Conservation (phyloP, 352 stramenopile species). For the Elongisporangium undulatum region DNA sequence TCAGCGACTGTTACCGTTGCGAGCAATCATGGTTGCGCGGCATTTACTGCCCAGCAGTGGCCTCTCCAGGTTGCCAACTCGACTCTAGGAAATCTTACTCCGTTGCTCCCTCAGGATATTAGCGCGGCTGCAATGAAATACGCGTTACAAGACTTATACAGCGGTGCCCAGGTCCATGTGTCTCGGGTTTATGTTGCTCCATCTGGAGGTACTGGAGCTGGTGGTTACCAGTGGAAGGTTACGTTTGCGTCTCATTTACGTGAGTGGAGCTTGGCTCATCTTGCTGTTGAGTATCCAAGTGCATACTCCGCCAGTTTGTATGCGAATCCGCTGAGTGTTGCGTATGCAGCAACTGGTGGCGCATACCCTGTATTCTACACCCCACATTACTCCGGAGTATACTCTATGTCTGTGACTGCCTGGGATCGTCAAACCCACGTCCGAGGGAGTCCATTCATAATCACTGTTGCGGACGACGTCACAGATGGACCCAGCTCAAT, state of each 20-base stretch:
- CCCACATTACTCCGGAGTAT: conserved; percentile 85
- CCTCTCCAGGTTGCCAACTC: conserved; percentile 30
- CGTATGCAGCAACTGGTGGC: conserved; percentile 47
- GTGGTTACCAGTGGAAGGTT: conserved; percentile 81
- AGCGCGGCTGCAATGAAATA: conserved; percentile 49
- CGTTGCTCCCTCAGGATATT: conserved; percentile 56
- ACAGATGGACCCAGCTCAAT: conserved; percentile 75
- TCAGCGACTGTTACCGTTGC: conserved; percentile 45
- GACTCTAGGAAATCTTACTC: conserved; percentile 34
- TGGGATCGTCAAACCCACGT: conserved; percentile 70
- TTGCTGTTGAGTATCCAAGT: conserved; percentile 69
- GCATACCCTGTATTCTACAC: conserved; percentile 93
- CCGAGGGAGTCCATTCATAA: conserved; percentile 84
- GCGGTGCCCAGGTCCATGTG: conserved; percentile 38
- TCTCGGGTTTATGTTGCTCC: conserved; percentile 12
- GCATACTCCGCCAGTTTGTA: conserved; percentile 35
- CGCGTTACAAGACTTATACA: conserved; percentile 58
- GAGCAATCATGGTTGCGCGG: conserved; percentile 47
- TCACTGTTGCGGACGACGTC: conserved; percentile 69
- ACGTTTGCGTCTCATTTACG: conserved; percentile 91
- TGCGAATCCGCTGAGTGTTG: conserved; percentile 37
- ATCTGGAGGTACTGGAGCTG: conserved; percentile 15
- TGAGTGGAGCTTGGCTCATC: conserved; percentile 56
- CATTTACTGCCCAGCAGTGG: conserved; percentile 37
- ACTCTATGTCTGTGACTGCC: conserved; percentile 85